Evolutionary conservation across 2,329 filamentous ascomycete species (phyloP), one percentile per base, ranked within the genome.

Genomic region (Fusarium sp.): DNA sequence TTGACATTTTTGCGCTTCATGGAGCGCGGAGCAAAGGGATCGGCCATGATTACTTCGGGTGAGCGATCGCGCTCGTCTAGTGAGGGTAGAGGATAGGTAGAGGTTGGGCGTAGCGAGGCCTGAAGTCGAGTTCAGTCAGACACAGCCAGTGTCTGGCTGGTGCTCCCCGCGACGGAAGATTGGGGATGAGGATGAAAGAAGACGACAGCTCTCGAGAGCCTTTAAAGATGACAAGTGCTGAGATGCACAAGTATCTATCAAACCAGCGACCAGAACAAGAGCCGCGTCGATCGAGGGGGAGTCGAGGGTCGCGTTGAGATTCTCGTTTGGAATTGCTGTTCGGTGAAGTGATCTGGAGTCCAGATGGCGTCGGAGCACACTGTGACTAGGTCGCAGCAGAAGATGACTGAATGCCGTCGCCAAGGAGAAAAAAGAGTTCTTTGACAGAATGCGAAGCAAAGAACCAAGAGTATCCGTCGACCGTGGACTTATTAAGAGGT

Each of bases 1-100:
- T 98, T 98, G 84, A 97, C 93, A 83, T 99, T 99, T 90, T 98
- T 98, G 88, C 96, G 93, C 92, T 98, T 98, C 92, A 99, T 93
- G 71, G 96, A 97, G 84, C 90, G 90, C 84, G 89, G 89, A 72
- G 89, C 89, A 77, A 92, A 91, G 36, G 84, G 80, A 79, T 92
- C 90, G 77, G 88, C 87, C 91, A 92, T 92, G 81, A 74, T 82
- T 81, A 53, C 51, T 24, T 59, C 27, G 49, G 29, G 51, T 10
- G 36, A 38, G 17, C n/a, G 64, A 67, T 53, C 63, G 53, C 40
- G 53, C 62, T 70, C 53, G 64, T 44, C 63, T 59, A 31, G 59
- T 58, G 44, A 59, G 51, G 17, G 46, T 24, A 49, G 59, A 44
- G 31, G 14, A 24, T 31, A 57, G 61, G 44, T 36, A 27, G 56